These are phyloP conservation scores for Carex parvula DNA, from an alignment of 176 grass and related monocot genomes.

Conservation along the genomic window DNA sequence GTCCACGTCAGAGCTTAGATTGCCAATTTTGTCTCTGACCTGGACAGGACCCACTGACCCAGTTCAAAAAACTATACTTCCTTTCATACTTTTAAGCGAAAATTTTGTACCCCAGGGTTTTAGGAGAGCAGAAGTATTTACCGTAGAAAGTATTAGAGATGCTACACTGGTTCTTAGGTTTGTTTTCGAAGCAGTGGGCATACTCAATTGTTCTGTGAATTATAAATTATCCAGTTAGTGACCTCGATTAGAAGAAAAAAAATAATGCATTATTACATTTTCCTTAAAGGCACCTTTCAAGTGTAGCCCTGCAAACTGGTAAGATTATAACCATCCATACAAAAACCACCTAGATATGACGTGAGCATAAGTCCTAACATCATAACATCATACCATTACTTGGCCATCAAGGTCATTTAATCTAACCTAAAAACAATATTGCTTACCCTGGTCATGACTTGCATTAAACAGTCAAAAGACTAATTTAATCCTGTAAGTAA, in stretches of 20 bases:
- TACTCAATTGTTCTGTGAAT: slow-evolving; percentile 21
- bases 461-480: too few species aligned
- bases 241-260: neutral
- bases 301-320: neutral
- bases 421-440: too few species aligned
- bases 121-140: slow-evolving; percentile 30
- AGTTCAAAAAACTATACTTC: neutral
- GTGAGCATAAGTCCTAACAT: neutral
- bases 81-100: neutral
- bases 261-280: neutral
- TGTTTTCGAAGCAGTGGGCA: neutral
- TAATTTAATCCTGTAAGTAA: too few species aligned
- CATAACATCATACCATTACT: too few species aligned
- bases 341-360: neutral
- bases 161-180: slow-evolving; percentile 41
- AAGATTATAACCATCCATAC: neutral
- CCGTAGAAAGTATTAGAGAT: slow-evolving; percentile 81
- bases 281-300: neutral
- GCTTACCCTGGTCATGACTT: too few species aligned
- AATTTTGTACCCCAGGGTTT: neutral
- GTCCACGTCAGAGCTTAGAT: neutral
- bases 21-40: neutral
- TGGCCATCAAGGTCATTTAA: too few species aligned
- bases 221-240: neutral
- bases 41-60: neutral